Conservation (phyloP, 2,329 filamentous ascomycete genomes). For the Alternaria dauci region DNA sequence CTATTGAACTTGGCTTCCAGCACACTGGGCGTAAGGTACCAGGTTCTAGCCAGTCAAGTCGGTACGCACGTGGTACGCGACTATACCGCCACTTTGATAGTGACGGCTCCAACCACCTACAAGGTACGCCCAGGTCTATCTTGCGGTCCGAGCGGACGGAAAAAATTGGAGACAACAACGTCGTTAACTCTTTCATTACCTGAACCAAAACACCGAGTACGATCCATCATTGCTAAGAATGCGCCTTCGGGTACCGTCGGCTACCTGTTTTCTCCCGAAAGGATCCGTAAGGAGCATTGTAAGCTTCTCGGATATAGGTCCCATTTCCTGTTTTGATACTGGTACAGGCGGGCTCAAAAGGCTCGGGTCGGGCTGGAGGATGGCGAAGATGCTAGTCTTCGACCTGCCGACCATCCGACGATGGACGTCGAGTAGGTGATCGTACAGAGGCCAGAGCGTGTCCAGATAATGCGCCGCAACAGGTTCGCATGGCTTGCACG, state of each 20-base stretch:
- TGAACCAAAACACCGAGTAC: conserved; percentile 48
- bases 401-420: conserved; percentile 42
- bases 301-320: conserved; percentile 47
- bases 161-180: not conserved
- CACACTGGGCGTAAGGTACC: not conserved
- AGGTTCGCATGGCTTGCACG: conserved; percentile 42
- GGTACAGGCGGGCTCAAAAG: conserved; percentile 39
- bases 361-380: conserved; percentile 39
- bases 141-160: not conserved
- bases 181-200: conserved; percentile 24
- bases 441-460: conserved; percentile 47
- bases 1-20: not conserved
- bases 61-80: not conserved
- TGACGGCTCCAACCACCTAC: not conserved
- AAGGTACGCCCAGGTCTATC: not conserved
- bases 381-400: conserved; percentile 48
- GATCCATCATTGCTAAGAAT: conserved; percentile 45
- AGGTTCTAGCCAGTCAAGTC: not conserved
- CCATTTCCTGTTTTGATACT: conserved; percentile 45
- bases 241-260: conserved; percentile 39
- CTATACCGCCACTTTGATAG: not conserved
- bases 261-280: conserved; percentile 46
- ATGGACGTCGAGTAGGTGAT: conserved; percentile 43
- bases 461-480: conserved; percentile 45
- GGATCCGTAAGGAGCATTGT: conserved; percentile 46